These are phyloP conservation scores for Isabelozyma heimii DNA, from an alignment of 805 yeast species.

Conservation along the genomic window DNA sequence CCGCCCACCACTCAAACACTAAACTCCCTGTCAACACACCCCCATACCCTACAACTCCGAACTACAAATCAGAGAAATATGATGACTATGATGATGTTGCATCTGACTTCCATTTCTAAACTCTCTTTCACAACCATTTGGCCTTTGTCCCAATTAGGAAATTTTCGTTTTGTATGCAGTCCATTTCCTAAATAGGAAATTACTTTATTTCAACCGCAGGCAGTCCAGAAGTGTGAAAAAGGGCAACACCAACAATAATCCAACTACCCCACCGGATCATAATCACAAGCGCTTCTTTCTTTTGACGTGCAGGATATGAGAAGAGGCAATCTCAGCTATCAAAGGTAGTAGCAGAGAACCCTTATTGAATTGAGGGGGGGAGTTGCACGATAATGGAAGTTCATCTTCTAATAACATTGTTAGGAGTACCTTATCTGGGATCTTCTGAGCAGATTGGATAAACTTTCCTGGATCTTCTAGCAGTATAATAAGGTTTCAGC, in stretches of 20 bases:
- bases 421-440: too few relatives aligned
- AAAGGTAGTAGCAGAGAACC: too few relatives aligned
- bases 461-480: too few relatives aligned
- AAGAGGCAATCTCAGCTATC: too few relatives aligned
- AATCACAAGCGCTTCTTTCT: neutral
- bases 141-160: neutral
- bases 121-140: neutral
- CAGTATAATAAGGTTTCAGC: too few relatives aligned
- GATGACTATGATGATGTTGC: conserved; percentile 13
- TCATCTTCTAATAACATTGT: too few relatives aligned
- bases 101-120: conserved; percentile 22
- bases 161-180: neutral
- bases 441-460: too few relatives aligned
- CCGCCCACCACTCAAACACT: neutral
- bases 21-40: neutral
- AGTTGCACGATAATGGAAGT: too few relatives aligned
- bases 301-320: too few relatives aligned
- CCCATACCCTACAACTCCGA: conserved; percentile 5
- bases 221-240: neutral
- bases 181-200: neutral
- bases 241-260: neutral
- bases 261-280: neutral
- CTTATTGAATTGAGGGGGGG: too few relatives aligned
- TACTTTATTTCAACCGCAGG: neutral
- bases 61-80: conserved; percentile 5